A percentile compares a stretch with the other conserved stretches of the same genome.
These are phyloP conservation scores for Macrophomina tecta DNA, from an alignment of 2,329 filamentous ascomycete species.

Conservation along the genomic window DNA sequence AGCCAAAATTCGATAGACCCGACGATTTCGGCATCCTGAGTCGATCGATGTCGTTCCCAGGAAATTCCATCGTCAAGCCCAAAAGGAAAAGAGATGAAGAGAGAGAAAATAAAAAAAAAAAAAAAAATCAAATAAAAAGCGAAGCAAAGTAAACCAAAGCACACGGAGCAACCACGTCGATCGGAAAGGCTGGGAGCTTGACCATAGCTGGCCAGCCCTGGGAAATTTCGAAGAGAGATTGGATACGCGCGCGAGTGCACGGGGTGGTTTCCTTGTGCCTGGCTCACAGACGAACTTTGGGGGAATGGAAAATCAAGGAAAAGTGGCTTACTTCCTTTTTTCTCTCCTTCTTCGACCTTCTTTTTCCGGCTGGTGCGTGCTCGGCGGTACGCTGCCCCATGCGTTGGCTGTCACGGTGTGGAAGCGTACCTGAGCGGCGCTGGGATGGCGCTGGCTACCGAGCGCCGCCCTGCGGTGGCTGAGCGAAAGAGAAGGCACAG, in stretches of 20 bases:
- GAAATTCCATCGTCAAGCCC: background rate
- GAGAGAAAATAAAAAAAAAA: background rate
- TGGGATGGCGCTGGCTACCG: background rate
- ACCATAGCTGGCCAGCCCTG: background rate
- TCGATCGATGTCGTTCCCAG: background rate
- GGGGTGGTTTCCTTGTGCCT: background rate
- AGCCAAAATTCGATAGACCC: background rate
- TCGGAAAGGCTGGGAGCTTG: constrained; percentile 5
- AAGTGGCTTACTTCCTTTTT: background rate
- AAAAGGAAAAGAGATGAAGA: background rate
- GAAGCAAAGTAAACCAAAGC: background rate
- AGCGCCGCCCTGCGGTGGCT: constrained; percentile 15
- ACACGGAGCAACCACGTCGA: background rate
- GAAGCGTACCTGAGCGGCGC: background rate
- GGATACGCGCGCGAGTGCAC: background rate
- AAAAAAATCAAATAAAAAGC: background rate
- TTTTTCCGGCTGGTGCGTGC: background rate
- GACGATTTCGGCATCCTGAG: background rate
- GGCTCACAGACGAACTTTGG: background rate
- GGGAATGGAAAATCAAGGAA: background rate
- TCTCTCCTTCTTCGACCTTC: background rate
- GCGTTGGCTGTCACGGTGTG: background rate
- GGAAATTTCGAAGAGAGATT: background rate
- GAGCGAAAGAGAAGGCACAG: background rate
- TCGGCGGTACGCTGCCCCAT: too few species aligned